These are phyloP conservation scores for Isabelozyma pseudorhagii DNA, from an alignment of 805 yeast species.

Conservation along the genomic window DNA sequence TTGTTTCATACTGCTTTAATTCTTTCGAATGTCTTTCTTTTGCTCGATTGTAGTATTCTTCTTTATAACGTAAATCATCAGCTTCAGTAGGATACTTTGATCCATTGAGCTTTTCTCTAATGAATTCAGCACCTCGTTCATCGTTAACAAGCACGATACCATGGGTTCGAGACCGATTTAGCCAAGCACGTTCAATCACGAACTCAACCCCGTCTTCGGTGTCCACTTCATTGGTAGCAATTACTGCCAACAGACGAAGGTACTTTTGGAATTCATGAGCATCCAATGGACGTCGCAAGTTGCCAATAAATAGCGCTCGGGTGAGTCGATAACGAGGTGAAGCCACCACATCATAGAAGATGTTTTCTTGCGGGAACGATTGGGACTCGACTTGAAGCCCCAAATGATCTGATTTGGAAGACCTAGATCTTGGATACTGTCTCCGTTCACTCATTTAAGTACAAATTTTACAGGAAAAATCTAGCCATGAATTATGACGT, in stretches of 20 bases:
- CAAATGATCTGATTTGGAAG: slow-evolving; percentile 14
- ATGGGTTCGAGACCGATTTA: slow-evolving; percentile 39
- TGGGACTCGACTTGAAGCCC: slow-evolving; percentile 11
- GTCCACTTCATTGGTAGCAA: slow-evolving; percentile 7
- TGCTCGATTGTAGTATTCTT: background rate
- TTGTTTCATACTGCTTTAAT: too few relatives aligned
- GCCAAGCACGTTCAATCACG: slow-evolving; percentile 43
- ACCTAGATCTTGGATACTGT: background rate
- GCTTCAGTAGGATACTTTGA: slow-evolving; percentile 27
- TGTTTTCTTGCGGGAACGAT: slow-evolving; percentile 20
- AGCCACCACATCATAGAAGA: slow-evolving; percentile 30
- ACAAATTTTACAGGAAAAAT: too few relatives aligned
- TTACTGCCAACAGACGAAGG: slow-evolving; percentile 26
- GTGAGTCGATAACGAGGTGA: slow-evolving; percentile 34
- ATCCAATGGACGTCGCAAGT: slow-evolving; percentile 36
- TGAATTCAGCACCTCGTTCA: slow-evolving; percentile 36
- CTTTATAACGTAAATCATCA: slow-evolving; percentile 12
- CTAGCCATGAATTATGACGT: too few relatives aligned
- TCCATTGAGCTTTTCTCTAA: slow-evolving; percentile 34
- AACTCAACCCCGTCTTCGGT: background rate
- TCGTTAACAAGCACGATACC: slow-evolving; percentile 39
- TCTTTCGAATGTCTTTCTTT: too few relatives aligned
- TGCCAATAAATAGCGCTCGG: slow-evolving; percentile 44
- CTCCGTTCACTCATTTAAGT: background rate
- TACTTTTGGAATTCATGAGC: slow-evolving; percentile 35